These are phyloP conservation scores for Lithohypha guttulata DNA, from an alignment of 2,329 filamentous ascomycete genomes.

Conservation along the genomic window DNA sequence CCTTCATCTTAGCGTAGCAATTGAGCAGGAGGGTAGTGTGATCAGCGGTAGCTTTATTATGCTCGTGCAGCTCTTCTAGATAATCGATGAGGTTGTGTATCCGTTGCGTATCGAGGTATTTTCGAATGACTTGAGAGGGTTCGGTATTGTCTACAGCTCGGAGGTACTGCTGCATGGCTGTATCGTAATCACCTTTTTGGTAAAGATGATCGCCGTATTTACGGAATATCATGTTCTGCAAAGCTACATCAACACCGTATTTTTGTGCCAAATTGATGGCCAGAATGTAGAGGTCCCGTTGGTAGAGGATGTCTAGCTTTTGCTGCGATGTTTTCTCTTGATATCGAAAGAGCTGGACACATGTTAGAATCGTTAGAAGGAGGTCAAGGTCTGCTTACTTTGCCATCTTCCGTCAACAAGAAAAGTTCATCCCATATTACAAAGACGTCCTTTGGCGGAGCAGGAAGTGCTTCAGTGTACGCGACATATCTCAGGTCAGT, in stretches of 20 bases:
- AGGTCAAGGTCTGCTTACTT: slow-evolving; percentile 46
- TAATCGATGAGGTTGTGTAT: slow-evolving; percentile 98
- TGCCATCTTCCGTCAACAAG: slow-evolving; percentile 82
- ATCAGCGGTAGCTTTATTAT: slow-evolving; percentile 83
- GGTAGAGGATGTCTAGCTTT: slow-evolving; percentile 84
- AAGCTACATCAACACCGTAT: slow-evolving; percentile 63
- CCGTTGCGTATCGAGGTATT: slow-evolving; percentile 93
- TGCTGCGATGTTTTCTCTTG: slow-evolving; percentile 85
- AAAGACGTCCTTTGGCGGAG: slow-evolving; percentile 69
- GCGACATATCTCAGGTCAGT: slow-evolving; percentile 82
- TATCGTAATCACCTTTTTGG: slow-evolving; percentile 90
- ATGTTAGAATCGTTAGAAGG: slow-evolving; percentile 17
- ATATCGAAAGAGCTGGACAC: slow-evolving; percentile 63
- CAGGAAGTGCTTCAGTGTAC: slow-evolving; percentile 74
- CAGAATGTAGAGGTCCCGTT: slow-evolving; percentile 81
- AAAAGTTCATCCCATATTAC: slow-evolving; percentile 86
- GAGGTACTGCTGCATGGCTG: slow-evolving; percentile 97
- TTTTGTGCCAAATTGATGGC: slow-evolving; percentile 91
- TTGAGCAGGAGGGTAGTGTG: slow-evolving; percentile 92
- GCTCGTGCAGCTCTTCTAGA: slow-evolving; percentile 88
- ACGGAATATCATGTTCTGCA: slow-evolving; percentile 85
- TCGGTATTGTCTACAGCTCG: slow-evolving; percentile 93
- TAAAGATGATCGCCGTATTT: slow-evolving; percentile 92
- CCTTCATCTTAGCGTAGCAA: slow-evolving; percentile 95
- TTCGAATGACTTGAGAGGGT: slow-evolving; percentile 89